A percentile compares a stretch with the other conserved stretches of the same genome.
Conservation (phyloP, 768 basidiomycete species). For the Termitomyces sp. region DNA sequence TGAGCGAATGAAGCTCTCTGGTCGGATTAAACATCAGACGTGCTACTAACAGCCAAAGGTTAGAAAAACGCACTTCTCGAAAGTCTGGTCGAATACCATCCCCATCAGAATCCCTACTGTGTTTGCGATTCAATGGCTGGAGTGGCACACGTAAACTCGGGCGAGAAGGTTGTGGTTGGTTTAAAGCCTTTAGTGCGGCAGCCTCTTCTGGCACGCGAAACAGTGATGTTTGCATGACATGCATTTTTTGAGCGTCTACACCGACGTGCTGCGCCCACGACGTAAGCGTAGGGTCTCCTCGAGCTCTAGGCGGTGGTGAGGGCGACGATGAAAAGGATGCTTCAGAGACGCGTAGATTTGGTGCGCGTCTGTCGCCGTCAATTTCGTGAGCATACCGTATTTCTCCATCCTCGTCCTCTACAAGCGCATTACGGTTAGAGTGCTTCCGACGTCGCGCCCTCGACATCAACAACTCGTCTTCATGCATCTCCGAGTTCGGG, state of each 20-base stretch:
- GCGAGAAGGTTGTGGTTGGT: slow-evolving; percentile 37
- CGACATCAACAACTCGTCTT: slow-evolving; percentile 39
- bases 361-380: slow-evolving; percentile 13
- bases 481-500: slow-evolving; percentile 41
- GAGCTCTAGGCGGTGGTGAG: slow-evolving; percentile 29
- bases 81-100: slow-evolving; percentile 60
- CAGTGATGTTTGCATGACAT: slow-evolving; percentile 89
- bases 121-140: slow-evolving; percentile 54
- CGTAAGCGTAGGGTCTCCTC: slow-evolving; percentile 47
- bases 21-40: slow-evolving; percentile 1
- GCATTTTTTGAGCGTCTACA: slow-evolving; percentile 84
- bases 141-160: slow-evolving; percentile 31
- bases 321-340: slow-evolving; percentile 27
- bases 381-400: slow-evolving; percentile 23
- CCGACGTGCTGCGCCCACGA: slow-evolving; percentile 74
- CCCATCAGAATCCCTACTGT: slow-evolving; percentile 75
- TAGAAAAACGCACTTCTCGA: slow-evolving; percentile 44
- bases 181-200: slow-evolving; percentile 55
- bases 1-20: slow-evolving; percentile 81
- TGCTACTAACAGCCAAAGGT: background rate
- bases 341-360: slow-evolving; percentile 25
- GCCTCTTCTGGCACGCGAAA: slow-evolving; percentile 78
- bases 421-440: slow-evolving; percentile 40
- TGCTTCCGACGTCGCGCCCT: slow-evolving; percentile 18
- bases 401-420: slow-evolving; percentile 54